Conservation (phyloP, 2,329 filamentous ascomycete genomes). For the Curvularia sp. region DNA sequence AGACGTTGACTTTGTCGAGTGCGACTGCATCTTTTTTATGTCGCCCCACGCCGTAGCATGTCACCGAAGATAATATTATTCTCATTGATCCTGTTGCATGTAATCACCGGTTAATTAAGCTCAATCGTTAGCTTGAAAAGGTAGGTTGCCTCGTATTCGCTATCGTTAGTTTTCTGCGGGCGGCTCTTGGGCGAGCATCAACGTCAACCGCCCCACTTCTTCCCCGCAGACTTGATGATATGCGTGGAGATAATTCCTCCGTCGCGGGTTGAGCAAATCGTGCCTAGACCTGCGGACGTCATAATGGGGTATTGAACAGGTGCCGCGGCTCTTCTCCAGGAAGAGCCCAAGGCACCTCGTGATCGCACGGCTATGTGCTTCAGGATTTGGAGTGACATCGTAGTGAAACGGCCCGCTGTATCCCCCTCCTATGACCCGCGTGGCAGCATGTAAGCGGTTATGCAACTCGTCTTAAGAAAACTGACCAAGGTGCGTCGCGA, state of each 20-base stretch:
- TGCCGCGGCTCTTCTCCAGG: constrained; percentile 1
- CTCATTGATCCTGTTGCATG: neutral
- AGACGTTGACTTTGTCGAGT: neutral
- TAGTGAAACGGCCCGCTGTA: neutral
- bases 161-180: neutral
- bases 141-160: neutral
- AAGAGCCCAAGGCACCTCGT: neutral
- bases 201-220: constrained; percentile 4
- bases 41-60: neutral
- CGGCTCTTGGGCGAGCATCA: neutral
- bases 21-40: neutral
- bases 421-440: neutral
- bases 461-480: neutral
- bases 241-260: constrained; percentile 11
- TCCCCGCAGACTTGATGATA: constrained; percentile 7
- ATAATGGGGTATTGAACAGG: neutral
- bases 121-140: neutral
- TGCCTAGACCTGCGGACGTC: neutral
- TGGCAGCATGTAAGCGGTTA: neutral
- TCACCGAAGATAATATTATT: neutral
- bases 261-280: neutral
- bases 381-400: neutral
- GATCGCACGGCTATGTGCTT: neutral
- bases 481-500: neutral
- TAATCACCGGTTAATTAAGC: neutral